A percentile compares a stretch with the other conserved stretches of the same genome.
phyloP scores from a whole-genome alignment of 371 early-diverging fungal genomes.

The Apophysomyces variabilis region DNA sequence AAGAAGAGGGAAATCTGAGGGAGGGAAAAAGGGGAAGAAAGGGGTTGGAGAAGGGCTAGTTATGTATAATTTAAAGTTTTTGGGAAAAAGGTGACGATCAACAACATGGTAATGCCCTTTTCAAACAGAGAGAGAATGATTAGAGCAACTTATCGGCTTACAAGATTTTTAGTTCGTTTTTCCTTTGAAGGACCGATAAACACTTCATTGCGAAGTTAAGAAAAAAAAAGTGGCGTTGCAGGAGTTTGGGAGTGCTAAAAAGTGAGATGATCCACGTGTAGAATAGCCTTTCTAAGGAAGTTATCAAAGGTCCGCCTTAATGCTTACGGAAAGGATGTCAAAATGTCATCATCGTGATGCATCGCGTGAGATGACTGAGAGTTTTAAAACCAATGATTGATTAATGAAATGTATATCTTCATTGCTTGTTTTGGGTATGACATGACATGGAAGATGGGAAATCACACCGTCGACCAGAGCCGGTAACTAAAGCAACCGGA shows the following conservation, averaged over 20 bases:
- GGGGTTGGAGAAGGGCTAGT: neutral
- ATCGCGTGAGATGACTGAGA: neutral
- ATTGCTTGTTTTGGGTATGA: slow-evolving; percentile 1
- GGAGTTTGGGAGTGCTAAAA: slow-evolving; percentile 2
- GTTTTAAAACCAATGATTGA: neutral
- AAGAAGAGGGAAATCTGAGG: neutral
- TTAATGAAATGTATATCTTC: neutral
- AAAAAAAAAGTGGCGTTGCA: slow-evolving; percentile 6
- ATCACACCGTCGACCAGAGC: neutral
- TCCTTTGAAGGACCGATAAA: neutral
- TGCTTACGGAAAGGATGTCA: neutral
- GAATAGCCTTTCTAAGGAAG: neutral
- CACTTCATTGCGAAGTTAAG: neutral
- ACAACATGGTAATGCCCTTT: neutral
- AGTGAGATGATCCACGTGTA: neutral
- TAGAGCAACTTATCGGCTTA: neutral
- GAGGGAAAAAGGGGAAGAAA: neutral
- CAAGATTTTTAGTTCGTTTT: neutral
- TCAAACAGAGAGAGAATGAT: too few relatives aligned
- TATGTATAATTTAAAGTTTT: neutral
- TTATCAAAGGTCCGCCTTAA: neutral
- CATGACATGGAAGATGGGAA: neutral
- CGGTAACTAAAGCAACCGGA: neutral
- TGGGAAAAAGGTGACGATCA: slow-evolving; percentile 5
- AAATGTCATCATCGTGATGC: neutral